Conservation (phyloP, 1,284 basidiomycete genomes). For the Malassezia furfur region DNA sequence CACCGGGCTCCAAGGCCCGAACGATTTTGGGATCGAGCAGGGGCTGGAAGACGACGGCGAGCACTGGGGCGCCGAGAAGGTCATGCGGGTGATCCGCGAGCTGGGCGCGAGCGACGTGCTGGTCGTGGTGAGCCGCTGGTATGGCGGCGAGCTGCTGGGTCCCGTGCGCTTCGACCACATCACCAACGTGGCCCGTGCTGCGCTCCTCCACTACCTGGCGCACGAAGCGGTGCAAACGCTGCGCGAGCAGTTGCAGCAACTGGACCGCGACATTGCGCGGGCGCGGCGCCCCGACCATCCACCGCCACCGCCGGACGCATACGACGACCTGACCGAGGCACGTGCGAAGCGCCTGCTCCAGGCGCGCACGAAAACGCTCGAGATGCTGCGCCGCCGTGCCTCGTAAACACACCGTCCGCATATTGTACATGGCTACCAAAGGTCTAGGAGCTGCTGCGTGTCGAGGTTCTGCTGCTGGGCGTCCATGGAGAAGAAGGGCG, state of each 20-base stretch:
- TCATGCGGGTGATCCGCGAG: constrained; percentile 29
- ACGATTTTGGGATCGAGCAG: constrained; percentile 39
- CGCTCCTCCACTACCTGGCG: constrained; percentile 60
- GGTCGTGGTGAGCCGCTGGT: constrained; percentile 53
- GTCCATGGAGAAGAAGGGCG: not conserved
- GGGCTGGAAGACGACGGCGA: constrained; percentile 45
- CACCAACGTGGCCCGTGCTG: constrained; percentile 62
- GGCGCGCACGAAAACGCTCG: constrained; percentile 11
- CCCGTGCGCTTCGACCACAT: constrained; percentile 68
- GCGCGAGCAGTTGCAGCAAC: constrained; percentile 20
- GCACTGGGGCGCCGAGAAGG: constrained; percentile 32
- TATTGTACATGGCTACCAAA: constrained; percentile 9
- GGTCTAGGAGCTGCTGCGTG: constrained; percentile 10
- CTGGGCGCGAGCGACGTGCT: constrained; percentile 39
- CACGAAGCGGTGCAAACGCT: constrained; percentile 51
- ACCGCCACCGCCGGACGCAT: not conserved
- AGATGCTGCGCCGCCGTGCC: not conserved
- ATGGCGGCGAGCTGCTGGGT: constrained; percentile 64
- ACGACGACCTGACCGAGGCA: constrained; percentile 5
- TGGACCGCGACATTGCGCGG: constrained; percentile 23
- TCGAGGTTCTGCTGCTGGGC: constrained; percentile 1
- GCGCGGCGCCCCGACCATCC: not conserved
- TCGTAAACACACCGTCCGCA: not conserved
- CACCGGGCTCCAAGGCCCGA: constrained; percentile 30
- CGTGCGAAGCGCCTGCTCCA: constrained; percentile 6